Base-by-base conservation (phyloP, 495 filamentous ascomycete species). In the Jackrogersella minutella region DNA sequence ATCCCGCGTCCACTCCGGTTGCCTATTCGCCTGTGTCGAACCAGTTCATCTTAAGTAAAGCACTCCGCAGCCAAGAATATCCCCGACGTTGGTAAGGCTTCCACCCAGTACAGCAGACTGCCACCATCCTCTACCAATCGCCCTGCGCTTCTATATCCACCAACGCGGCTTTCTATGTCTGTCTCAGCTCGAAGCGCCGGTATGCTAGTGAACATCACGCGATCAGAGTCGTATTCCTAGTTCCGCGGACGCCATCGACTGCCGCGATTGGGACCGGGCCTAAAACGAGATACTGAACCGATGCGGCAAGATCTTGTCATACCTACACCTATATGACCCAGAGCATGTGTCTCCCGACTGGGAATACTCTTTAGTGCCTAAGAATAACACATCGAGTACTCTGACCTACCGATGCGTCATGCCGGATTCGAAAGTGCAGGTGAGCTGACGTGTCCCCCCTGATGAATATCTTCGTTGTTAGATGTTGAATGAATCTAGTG, bases 311-410 rank as follows among this genome's bases (percentile, higher is more conserved):
- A 49, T 58, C 55, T 34, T 33, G 5, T 55, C 21, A 17, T 68
- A 26, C 30, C 53, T 50, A 55, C 37, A 55, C n/a, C 16, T 44
- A 57, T 26, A 36, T 10, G 22, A 39, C 21, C 16, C 80, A 83
- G 69, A 79, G 80, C 56, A 46, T 34, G 16, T 16, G 31, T 21
- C 8, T 54, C 26, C 22, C 21, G 11, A 17, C 17, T 17, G 17
- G n/a, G 30, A 37, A 44, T 57, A 26, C 19, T 44, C 11, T 24
- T 21, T 16, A 30, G 26, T 31, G 16, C 21, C 24, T 30, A 43
- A 31, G 26, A 57, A 31, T 47, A 36, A 22, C 54, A 49, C 40
- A 14, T 28, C 7, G 9, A 36, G 9, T 49, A 24, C 28, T 37
- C 24, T 44, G 26, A 28, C 39, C 44, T 59, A 14, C 57, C 63